These are phyloP conservation scores for Torrubiella hemipterigena DNA, from an alignment of 2,329 filamentous ascomycete genomes.

Conservation along the genomic window DNA sequence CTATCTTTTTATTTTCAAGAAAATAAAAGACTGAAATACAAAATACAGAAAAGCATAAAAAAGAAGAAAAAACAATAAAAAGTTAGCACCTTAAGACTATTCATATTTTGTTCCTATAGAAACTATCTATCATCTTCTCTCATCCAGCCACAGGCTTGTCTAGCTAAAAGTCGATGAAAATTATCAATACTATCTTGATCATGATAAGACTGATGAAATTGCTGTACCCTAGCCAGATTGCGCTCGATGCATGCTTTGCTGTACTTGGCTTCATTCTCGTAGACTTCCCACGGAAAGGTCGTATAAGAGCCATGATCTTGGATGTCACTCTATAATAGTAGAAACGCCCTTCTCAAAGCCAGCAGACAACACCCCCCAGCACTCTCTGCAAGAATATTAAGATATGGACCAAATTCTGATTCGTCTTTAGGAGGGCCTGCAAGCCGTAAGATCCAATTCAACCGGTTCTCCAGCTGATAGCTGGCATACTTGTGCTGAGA, in stretches of 20 bases:
- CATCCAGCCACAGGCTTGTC: neutral
- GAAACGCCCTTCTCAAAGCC: too few species aligned
- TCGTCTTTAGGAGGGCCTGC: neutral
- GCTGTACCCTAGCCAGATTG: neutral
- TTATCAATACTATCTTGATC: neutral
- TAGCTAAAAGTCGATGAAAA: neutral
- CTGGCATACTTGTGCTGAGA: neutral
- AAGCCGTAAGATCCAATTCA: neutral
- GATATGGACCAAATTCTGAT: neutral
- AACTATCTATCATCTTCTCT: neutral
- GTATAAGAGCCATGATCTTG: neutral
- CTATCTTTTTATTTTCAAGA: too few species aligned
- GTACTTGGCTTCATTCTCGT: neutral
- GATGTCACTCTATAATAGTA: neutral
- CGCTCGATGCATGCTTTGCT: neutral
- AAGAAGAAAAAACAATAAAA: too few species aligned
- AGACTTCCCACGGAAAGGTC: neutral
- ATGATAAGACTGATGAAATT: neutral
- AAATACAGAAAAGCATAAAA: too few species aligned
- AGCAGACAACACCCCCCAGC: neutral
- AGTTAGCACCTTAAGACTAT: too few species aligned
- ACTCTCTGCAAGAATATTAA: neutral
- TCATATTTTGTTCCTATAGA: too few species aligned
- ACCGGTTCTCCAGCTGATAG: neutral
- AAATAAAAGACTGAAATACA: too few species aligned